A percentile compares a stretch with the other conserved stretches of the same genome.
These are phyloP conservation scores for Myrica gale DNA, from an alignment of 306 rosid species.

Conservation along the genomic window DNA sequence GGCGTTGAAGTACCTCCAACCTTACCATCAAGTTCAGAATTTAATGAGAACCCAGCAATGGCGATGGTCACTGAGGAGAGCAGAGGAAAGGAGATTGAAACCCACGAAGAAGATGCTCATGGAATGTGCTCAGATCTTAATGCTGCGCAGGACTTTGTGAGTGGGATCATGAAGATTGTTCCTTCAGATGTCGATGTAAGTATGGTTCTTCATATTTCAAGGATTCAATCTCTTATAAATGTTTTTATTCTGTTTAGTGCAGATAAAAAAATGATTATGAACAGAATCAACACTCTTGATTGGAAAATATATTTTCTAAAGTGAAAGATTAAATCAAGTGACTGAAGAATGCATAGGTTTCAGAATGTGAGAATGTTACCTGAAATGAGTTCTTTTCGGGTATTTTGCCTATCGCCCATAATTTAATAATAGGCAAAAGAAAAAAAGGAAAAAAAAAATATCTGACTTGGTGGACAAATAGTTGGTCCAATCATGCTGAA, in stretches of 20 bases:
- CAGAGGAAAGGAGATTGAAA: slow-evolving; percentile 47
- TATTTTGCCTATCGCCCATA: not conserved
- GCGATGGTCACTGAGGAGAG: slow-evolving; percentile 38
- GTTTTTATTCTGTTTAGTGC: not conserved
- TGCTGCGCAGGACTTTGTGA: slow-evolving; percentile 63
- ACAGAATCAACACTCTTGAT: slow-evolving; percentile 12
- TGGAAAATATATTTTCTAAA: not conserved
- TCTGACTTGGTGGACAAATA: not conserved
- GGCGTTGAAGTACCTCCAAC: slow-evolving; percentile 57
- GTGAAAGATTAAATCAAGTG: not conserved
- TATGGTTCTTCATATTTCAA: slow-evolving; percentile 11
- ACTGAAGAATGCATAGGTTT: not conserved
- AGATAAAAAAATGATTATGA: not conserved
- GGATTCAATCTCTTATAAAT: not conserved
- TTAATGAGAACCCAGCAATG: slow-evolving; percentile 44
- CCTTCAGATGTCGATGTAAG: slow-evolving; percentile 95
- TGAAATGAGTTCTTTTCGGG: not conserved
- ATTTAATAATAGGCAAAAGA: no score
- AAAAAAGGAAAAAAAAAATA: not conserved
- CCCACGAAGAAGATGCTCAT: slow-evolving; percentile 54
- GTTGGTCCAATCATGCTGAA: not conserved
- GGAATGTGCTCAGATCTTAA: slow-evolving; percentile 49
- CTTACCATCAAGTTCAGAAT: slow-evolving; percentile 58
- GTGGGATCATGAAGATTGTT: slow-evolving; percentile 97
- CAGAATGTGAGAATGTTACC: not conserved